A percentile compares a stretch with the other conserved stretches of the same genome.
These are phyloP conservation scores for Rheum nobile DNA, from an alignment of 148 eudicot genomes.

Conservation along the genomic window DNA sequence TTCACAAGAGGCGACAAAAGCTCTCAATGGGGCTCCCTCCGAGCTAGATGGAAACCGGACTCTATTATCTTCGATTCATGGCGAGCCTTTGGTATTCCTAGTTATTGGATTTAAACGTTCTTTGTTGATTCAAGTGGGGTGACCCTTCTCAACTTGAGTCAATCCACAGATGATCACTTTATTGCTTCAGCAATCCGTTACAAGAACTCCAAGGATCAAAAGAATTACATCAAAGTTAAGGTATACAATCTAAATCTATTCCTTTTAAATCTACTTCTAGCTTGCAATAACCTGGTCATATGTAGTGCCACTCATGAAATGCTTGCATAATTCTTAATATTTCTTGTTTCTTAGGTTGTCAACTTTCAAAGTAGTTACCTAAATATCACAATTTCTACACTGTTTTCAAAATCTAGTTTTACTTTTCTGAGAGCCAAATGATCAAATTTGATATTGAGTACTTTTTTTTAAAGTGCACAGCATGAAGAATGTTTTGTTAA, in stretches of 20 bases:
- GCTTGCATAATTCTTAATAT: background rate
- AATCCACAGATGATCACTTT: background rate
- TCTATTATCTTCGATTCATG: background rate
- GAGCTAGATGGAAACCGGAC: conserved; percentile 23
- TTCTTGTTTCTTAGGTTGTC: background rate
- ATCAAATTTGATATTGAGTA: background rate
- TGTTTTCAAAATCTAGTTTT: background rate
- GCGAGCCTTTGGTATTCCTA: background rate
- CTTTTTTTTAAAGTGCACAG: background rate
- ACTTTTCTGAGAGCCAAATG: background rate
- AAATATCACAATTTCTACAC: background rate
- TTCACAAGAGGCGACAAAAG: conserved; percentile 61
- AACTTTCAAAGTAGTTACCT: background rate
- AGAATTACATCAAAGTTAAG: background rate
- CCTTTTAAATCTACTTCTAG: no score
- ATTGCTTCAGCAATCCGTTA: background rate
- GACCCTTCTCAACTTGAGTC: background rate
- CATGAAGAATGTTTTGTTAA: background rate
- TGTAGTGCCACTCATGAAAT: no score
- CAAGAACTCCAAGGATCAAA: background rate
- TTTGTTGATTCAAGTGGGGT: background rate
- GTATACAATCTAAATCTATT: no score
- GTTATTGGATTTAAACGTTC: conserved; percentile 1
- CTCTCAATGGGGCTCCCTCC: conserved; percentile 71
- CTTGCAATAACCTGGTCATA: no score